Evolutionary conservation across 352 stramenopile genomes (phyloP).

Genomic region (Phytopythium delawarense): DNA sequence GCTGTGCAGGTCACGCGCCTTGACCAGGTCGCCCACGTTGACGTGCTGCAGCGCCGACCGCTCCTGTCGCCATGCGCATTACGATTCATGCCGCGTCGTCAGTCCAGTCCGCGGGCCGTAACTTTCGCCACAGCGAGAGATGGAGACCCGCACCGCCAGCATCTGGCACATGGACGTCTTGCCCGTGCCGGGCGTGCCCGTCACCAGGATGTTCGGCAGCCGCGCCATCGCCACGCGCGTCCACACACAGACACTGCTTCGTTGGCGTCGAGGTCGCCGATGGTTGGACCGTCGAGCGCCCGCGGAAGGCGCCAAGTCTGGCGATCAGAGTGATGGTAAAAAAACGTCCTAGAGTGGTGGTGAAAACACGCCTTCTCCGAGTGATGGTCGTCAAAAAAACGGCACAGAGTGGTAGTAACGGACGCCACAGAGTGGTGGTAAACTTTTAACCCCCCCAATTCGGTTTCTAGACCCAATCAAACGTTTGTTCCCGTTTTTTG

Average conservation of each 20-base stretch:
- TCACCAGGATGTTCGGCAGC: conserved; percentile 96
- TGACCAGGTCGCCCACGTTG: conserved; percentile 94
- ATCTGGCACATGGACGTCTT: conserved; percentile 94
- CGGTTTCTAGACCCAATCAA: no score
- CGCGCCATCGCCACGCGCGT: conserved; percentile 31
- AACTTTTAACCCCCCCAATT: no score
- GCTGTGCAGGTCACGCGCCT: conserved; percentile 73
- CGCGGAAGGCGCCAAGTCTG: no score
- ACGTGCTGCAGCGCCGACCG: conserved; percentile 88
- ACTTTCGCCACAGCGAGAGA: neutral
- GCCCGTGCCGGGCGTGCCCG: conserved; percentile 94
- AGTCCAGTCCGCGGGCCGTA: neutral
- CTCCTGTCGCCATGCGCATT: conserved; percentile 38
- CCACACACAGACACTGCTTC: neutral
- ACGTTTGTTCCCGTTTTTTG: no score
- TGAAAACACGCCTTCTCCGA: no score
- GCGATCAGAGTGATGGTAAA: no score
- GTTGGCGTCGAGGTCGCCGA: neutral
- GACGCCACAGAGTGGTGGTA: no score
- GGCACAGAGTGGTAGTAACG: no score
- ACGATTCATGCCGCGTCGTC: conserved; percentile 5
- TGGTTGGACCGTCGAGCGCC: no score
- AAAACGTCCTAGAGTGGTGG: no score
- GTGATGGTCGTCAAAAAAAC: no score
- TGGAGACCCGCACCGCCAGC: conserved; percentile 55